These are phyloP conservation scores for Scopulariopsis brevicaulis DNA, from an alignment of 2,329 filamentous ascomycete genomes.

Conservation along the genomic window DNA sequence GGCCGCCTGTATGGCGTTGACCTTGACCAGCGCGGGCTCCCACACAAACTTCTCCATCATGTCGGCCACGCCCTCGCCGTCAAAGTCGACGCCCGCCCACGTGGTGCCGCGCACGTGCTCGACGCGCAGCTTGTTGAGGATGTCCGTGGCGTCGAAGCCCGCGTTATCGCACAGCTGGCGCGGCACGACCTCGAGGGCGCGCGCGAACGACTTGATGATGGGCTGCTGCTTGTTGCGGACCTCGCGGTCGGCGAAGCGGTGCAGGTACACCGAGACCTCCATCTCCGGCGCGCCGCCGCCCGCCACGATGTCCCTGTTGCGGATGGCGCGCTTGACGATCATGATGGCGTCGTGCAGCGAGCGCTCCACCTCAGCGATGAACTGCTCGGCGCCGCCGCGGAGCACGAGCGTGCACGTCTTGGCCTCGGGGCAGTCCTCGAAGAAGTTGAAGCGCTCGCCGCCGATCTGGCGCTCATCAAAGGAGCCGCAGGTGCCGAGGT, in stretches of 20 bases:
- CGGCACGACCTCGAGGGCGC: constrained; percentile 92
- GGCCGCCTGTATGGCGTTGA: constrained; percentile 93
- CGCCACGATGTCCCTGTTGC: constrained; percentile 88
- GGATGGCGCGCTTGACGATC: constrained; percentile 97
- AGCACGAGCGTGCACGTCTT: constrained; percentile 96
- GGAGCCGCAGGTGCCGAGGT: constrained; percentile 78
- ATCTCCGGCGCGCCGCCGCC: constrained; percentile 93
- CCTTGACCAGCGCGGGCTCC: constrained; percentile 93
- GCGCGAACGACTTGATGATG: constrained; percentile 96
- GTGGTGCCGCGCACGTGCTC: constrained; percentile 88
- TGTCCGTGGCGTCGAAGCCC: constrained; percentile 95
- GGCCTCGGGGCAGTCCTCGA: constrained; percentile 87
- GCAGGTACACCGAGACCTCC: constrained; percentile 90
- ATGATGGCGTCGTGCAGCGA: constrained; percentile 98
- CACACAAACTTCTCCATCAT: constrained; percentile 96
- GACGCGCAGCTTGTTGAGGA: constrained; percentile 89
- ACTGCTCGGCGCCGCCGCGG: constrained; percentile 93
- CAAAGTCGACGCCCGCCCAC: constrained; percentile 95
- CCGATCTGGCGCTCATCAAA: constrained; percentile 98
- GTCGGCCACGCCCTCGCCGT: constrained; percentile 81
- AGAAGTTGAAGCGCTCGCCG: constrained; percentile 96
- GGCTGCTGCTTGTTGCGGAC: constrained; percentile 91
- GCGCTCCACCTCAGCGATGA: constrained; percentile 96
- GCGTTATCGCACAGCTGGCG: constrained; percentile 97
- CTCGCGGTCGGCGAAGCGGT: constrained; percentile 85